These are phyloP conservation scores for Rhizophagus sp. DNA, from an alignment of 192 early-diverging fungal genomes.

Conservation along the genomic window DNA sequence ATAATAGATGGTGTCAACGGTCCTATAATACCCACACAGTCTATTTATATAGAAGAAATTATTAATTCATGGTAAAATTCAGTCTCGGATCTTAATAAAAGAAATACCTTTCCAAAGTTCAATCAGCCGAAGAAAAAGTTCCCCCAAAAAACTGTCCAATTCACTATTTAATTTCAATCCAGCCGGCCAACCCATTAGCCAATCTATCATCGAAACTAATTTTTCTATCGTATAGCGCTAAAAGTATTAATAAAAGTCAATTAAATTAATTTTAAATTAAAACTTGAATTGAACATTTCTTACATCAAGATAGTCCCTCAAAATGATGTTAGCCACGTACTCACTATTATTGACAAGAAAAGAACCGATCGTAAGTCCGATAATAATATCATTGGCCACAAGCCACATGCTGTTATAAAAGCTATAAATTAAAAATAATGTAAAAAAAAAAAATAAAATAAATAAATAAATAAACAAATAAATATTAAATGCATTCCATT, in stretches of 20 bases:
- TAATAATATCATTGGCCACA: slow-evolving; percentile 87
- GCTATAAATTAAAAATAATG: slow-evolving; percentile 37
- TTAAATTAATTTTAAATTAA: not conserved
- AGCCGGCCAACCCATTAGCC: slow-evolving; percentile 91
- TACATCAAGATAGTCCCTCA: slow-evolving; percentile 50
- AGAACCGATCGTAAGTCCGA: slow-evolving; percentile 79
- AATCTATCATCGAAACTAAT: slow-evolving; percentile 73
- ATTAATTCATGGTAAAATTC: too few relatives aligned
- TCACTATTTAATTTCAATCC: slow-evolving; percentile 96
- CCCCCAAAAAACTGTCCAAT: slow-evolving; percentile 84
- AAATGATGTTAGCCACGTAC: slow-evolving; percentile 53
- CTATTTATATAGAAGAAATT: slow-evolving; percentile 23
- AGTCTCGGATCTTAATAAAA: not conserved
- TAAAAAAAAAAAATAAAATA: not conserved
- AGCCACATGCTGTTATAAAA: slow-evolving; percentile 98
- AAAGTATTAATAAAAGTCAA: slow-evolving; percentile 1
- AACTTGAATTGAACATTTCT: not conserved
- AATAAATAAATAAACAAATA: too few relatives aligned
- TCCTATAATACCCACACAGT: slow-evolving; percentile 46
- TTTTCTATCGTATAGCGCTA: slow-evolving; percentile 71
- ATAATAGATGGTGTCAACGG: slow-evolving; percentile 67
- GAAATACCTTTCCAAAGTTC: slow-evolving; percentile 76
- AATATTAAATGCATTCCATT: not conserved
- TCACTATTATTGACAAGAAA: slow-evolving; percentile 66
- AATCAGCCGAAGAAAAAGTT: slow-evolving; percentile 88